Conservation (phyloP, 2,329 filamentous ascomycete species). For the Madurella mycetomatis region DNA sequence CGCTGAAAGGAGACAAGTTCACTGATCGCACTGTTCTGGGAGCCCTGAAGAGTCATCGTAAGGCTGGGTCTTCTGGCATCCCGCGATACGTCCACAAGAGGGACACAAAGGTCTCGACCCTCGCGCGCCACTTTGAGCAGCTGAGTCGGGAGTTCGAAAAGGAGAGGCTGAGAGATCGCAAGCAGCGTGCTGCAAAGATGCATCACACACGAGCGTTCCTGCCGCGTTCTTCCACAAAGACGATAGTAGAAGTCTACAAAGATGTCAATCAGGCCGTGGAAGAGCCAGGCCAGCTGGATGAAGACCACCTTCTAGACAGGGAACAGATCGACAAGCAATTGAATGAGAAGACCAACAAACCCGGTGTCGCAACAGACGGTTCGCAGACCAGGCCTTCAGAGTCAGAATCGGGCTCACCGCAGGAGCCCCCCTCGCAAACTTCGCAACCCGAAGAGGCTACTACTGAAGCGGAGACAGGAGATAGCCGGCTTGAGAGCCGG, state of each 20-base stretch:
- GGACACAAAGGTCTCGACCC: slow-evolving; percentile 77
- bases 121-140: slow-evolving; percentile 95
- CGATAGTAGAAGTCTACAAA: slow-evolving; percentile 92
- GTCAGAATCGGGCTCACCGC: slow-evolving; percentile 10
- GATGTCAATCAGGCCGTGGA: slow-evolving; percentile 91
- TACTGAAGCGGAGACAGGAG: slow-evolving; percentile 40
- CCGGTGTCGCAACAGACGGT: slow-evolving; percentile 11
- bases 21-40: slow-evolving; percentile 66
- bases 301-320: slow-evolving; percentile 45
- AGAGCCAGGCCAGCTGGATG: slow-evolving; percentile 64
- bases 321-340: slow-evolving; percentile 33
- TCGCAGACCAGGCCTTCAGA: slow-evolving; percentile 13
- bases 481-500: slow-evolving; percentile 47
- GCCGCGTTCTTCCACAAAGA: slow-evolving; percentile 86
- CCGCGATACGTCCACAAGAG: slow-evolving; percentile 77
- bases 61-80: slow-evolving; percentile 68
- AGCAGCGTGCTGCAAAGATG: slow-evolving; percentile 73
- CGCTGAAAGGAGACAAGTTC: slow-evolving; percentile 62
- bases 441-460: slow-evolving; percentile 35
- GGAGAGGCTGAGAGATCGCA: slow-evolving; percentile 80
- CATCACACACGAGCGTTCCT: slow-evolving; percentile 70
- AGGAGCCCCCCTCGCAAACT: slow-evolving; percentile 29
- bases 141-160: slow-evolving; percentile 95
- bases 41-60: slow-evolving; percentile 57
- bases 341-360: slow-evolving; percentile 26